Percentiles rank a stretch among this genome's conserved stretches.
phyloP scores from a whole-genome alignment of 139 green algal genomes.

The Desmodesmus armatus region DNA sequence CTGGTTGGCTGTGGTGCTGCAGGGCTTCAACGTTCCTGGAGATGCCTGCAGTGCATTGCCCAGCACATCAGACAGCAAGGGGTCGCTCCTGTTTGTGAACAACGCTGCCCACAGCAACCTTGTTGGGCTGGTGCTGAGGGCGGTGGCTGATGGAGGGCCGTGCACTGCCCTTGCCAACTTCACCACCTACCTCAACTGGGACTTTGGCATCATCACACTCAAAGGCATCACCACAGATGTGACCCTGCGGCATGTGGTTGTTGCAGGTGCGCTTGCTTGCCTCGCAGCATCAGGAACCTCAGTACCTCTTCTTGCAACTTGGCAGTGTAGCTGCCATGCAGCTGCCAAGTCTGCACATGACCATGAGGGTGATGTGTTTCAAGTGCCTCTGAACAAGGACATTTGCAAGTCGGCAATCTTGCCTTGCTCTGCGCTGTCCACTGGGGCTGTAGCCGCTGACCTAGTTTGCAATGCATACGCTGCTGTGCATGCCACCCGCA shows the following conservation, averaged over 20 bases:
- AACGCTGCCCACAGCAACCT: conserved; percentile 58
- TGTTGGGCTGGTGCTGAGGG: conserved; percentile 41
- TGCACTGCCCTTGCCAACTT: conserved; percentile 61
- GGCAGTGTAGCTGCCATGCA: not conserved
- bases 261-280: conserved; percentile 14
- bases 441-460: too few relatives aligned
- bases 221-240: conserved; percentile 51
- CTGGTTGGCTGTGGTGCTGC: not conserved
- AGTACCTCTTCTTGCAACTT: not conserved
- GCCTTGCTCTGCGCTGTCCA: too few relatives aligned
- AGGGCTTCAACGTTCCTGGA: conserved; percentile 48
- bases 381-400: too few relatives aligned
- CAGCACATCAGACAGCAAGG: too few relatives aligned
- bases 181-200: conserved; percentile 64
- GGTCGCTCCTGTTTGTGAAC: conserved; percentile 31
- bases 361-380: too few relatives aligned
- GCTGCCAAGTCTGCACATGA: too few relatives aligned
- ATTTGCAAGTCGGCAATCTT: too few relatives aligned
- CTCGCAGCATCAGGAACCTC: not conserved
- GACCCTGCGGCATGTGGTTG: conserved; percentile 48
- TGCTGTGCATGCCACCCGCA: not conserved
- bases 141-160: not conserved
- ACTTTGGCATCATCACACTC: conserved; percentile 72
- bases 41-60: conserved; percentile 26
- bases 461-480: too few relatives aligned